These are phyloP conservation scores for Pyrenophora tritici-repentis DNA, from an alignment of 2,329 filamentous ascomycete species.

Conservation along the genomic window DNA sequence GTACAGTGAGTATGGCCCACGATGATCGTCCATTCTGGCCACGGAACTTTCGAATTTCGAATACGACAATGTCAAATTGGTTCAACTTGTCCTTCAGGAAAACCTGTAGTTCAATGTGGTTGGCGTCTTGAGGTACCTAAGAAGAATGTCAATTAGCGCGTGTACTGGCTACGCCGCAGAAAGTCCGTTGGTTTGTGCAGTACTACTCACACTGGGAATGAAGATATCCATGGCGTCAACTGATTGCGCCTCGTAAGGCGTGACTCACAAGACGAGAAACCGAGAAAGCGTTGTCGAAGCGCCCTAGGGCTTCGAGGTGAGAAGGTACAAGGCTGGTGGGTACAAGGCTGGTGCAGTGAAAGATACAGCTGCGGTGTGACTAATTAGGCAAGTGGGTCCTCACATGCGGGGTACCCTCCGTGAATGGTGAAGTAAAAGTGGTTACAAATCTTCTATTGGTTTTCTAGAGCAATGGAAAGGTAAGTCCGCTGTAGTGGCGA, in stretches of 20 bases:
- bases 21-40: conserved; percentile 19
- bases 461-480: neutral
- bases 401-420: conserved; percentile 12
- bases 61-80: conserved; percentile 49
- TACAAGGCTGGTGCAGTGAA: neutral
- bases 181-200: neutral
- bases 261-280: neutral
- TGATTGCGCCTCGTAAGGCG: neutral
- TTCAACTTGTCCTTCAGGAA: conserved; percentile 49
- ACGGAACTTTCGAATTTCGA: conserved; percentile 52
- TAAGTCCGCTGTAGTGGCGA: too few species aligned
- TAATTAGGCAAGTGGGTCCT: conserved; percentile 13
- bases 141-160: neutral
- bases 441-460: neutral
- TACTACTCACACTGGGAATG: conserved; percentile 26
- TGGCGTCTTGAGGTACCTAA: conserved; percentile 50
- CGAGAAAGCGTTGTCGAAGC: neutral
- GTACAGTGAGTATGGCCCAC: conserved; percentile 54
- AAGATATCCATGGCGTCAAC: conserved; percentile 30
- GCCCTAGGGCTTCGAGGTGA: neutral
- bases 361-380: neutral
- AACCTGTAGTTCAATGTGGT: conserved; percentile 48
- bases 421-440: neutral
- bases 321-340: neutral
- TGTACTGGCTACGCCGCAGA: neutral